Base-by-base conservation (phyloP, 169 alveolate species). In the Cryptosporidium baileyi region DNA sequence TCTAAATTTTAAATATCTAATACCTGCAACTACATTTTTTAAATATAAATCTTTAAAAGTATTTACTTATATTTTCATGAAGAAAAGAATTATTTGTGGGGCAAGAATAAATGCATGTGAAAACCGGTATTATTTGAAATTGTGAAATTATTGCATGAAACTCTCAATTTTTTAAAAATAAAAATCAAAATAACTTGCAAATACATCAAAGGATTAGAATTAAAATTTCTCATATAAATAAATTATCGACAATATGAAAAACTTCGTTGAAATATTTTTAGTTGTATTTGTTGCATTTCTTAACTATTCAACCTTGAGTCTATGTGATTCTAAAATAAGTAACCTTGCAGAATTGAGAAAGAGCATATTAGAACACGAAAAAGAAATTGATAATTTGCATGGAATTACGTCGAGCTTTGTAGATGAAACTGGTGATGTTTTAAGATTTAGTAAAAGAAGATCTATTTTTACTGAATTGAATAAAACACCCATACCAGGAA, bases 361-460 rank as follows among this genome's bases (percentile, higher is more conserved):
- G 49, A 54, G 61, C 24, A 59, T 74, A 24, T 57, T 74, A 26
- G 62, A 74, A 32, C 85, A 74, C 26, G 85, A 74, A n/a, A 74
- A 38, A 32, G 85, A 74, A 74, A 28, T 74, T 3, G 67, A 74
- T 22, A 36, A 54, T 38, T 19, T 74, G 17, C 85, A 74, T 36
- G 85, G 85, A 59, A 32, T 38, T 22, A 54, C 85, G 32, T 38
- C 61, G n/a, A 74, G 24, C 49, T 17, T 74, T 9, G 85, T 74
- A n/a, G 85, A 67, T 1, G 85, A 74, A 74, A 54, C 85, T 74
- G 74, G 67, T 32, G 85, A 74, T 74, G 85, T 54, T 13, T 54
- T 74, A 43, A 74, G 8, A 51, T 74, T 57, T 22, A 74, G 85
- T 32, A 74, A 74, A 51, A 74, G 54, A 36, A 51, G 65, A 34